These are phyloP conservation scores for Colletotrichum tanaceti DNA, from an alignment of 2,329 filamentous ascomycete species.

Conservation along the genomic window DNA sequence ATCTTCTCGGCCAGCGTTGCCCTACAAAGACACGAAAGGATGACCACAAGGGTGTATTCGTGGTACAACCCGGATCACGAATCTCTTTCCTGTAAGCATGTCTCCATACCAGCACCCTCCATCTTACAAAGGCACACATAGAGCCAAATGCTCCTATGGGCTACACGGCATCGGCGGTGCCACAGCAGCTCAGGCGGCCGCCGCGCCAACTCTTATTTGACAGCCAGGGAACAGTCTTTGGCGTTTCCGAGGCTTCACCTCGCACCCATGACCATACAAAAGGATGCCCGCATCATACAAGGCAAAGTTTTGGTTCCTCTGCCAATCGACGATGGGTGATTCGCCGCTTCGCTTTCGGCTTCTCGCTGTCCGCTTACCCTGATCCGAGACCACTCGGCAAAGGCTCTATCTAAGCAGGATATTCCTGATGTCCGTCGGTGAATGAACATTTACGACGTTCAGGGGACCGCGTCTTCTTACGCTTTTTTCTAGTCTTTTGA, in stretches of 20 bases:
- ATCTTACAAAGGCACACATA: conserved; percentile 5
- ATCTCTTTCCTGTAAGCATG: background rate
- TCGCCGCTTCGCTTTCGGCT: background rate
- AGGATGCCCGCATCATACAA: conserved; percentile 12
- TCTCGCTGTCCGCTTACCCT: background rate
- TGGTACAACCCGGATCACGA: background rate
- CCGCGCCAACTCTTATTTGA: conserved; percentile 23
- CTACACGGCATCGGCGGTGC: conserved; percentile 30
- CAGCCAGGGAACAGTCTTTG: conserved; percentile 17
- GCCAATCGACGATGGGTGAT: background rate
- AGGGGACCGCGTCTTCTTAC: background rate
- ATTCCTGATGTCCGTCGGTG: background rate
- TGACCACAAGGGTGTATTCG: background rate
- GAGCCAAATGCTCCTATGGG: conserved; percentile 4
- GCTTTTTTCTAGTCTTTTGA: conserved; percentile 8
- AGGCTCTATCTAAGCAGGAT: background rate
- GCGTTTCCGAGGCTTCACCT: conserved; percentile 24
- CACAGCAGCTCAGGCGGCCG: conserved; percentile 19
- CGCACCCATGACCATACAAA: conserved; percentile 13
- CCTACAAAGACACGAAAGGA: background rate
- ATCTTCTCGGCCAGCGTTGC: background rate
- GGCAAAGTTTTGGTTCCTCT: conserved; percentile 27
- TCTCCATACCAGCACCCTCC: conserved; percentile 4
- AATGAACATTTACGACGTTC: conserved; percentile 17
- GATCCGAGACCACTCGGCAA: background rate